Base-by-base conservation (phyloP, 1,284 basidiomycete species). In the Cystobasidium pallidum region DNA sequence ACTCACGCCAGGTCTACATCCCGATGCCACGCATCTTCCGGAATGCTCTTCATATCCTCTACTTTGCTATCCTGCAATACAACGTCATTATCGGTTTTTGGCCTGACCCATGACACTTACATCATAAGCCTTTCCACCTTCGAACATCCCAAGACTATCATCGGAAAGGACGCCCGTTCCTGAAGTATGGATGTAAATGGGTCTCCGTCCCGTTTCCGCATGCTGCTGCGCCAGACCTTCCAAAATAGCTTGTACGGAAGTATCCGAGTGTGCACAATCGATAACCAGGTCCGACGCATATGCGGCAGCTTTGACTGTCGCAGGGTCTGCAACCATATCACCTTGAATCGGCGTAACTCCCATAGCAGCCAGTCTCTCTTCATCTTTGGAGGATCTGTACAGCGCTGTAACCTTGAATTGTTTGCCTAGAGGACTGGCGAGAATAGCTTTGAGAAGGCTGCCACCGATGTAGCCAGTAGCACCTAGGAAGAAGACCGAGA, bases 261-360 rank as follows among this genome's bases (percentile, higher is more conserved):
- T 57, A n/a, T 57, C 54, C 54, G 54, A 57, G 32, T 57, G 54
- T n/a, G 54, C 54, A 32, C 54, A 57, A 36, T 57, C 54, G 24
- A 57, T 57, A 19, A 57, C 54, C 15, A 57, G 32, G 32, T 57
- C 54, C 4, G 54, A 32, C 19, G 54, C 54, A 36, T 34, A 57
- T 57, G 54, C 54, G 15, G 54, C 32, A 32, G 30, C 28, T 28
- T 57, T 32, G 30, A 57, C 54, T 15, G 54, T 57, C 13, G n/a
- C 54, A 28, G 54, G 54, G 36, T 57, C 54, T 7, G 54, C 54
- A 17, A 57, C 54, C 15, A 57, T 15, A 19, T 57, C 54, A n/a
- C 54, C 54, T 36, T 57, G 34, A 17, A 57, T 1, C 10, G 54
- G 54, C 4, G 13, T 57, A 4, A 57, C 54, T 34, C 54, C 54